phyloP scores from a whole-genome alignment of 345 rosid species.

The Punica granatum region DNA sequence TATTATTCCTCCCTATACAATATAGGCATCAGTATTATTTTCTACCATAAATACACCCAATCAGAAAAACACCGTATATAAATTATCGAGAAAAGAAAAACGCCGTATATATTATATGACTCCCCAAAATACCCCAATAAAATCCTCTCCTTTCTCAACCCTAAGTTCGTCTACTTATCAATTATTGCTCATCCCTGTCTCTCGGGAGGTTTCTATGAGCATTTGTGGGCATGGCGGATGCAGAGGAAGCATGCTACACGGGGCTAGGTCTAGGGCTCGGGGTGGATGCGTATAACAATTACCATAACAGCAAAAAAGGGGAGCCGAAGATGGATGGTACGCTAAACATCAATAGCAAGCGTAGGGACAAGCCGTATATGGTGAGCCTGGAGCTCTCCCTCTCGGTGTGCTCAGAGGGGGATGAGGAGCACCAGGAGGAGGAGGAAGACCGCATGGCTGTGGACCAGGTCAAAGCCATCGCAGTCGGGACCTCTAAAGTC shows the following conservation, averaged over 20 bases:
- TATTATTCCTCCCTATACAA: not conserved
- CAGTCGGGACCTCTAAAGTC: not conserved
- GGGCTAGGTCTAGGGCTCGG: slow-evolving; percentile 26
- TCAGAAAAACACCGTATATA: not conserved
- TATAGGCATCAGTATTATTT: not conserved
- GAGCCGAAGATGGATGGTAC: not conserved
- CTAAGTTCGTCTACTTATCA: slow-evolving; percentile 3
- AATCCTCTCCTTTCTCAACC: too few relatives aligned
- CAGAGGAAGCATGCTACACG: slow-evolving; percentile 19
- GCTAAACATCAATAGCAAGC: not conserved
- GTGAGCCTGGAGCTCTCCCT: slow-evolving; percentile 24
- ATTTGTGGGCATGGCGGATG: slow-evolving; percentile 11
- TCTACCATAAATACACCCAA: slow-evolving; percentile 1
- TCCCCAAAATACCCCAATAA: too few relatives aligned
- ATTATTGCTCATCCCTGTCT: not conserved
- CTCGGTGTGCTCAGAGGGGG: not conserved
- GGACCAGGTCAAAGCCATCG: not conserved
- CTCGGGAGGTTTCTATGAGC: not conserved
- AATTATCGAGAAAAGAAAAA: too few relatives aligned
- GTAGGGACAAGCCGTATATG: not conserved
- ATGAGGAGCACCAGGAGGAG: not conserved
- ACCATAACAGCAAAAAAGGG: not conserved
- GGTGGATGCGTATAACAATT: not conserved
- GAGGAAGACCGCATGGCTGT: slow-evolving; percentile 6
- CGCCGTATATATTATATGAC: too few relatives aligned